Conservation (phyloP, 2,329 filamentous ascomycete genomes). For the Claviceps arundinis region DNA sequence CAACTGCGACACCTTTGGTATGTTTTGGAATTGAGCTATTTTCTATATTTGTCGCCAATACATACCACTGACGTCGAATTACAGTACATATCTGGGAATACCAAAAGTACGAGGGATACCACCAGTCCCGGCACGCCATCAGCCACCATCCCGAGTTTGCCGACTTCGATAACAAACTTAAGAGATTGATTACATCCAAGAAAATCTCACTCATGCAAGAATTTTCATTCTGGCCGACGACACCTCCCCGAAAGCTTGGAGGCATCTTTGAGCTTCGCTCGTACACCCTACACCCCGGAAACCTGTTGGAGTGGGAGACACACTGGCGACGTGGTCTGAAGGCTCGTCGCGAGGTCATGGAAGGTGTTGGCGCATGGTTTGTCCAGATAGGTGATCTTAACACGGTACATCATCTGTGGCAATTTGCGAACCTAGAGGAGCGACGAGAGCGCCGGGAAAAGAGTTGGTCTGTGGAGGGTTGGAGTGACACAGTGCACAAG, state of each 20-base stretch:
- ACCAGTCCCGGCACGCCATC: conserved; percentile 78
- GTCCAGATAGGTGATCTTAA: conserved; percentile 96
- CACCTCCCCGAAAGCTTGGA: conserved; percentile 74
- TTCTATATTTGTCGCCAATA: not conserved
- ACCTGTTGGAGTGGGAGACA: conserved; percentile 95
- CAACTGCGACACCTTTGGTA: conserved; percentile 93
- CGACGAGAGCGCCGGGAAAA: conserved; percentile 79
- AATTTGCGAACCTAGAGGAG: conserved; percentile 94
- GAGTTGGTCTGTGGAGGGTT: conserved; percentile 90
- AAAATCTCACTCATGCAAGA: conserved; percentile 94
- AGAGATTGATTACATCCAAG: conserved; percentile 72
- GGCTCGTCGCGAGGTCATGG: conserved; percentile 92
- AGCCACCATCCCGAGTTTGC: conserved; percentile 70
- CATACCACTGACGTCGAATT: not conserved
- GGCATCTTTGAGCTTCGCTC: conserved; percentile 93
- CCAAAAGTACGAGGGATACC: conserved; percentile 91
- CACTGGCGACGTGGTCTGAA: conserved; percentile 91
- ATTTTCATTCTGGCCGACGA: conserved; percentile 98
- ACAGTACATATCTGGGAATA: conserved; percentile 99
- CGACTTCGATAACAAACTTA: conserved; percentile 74
- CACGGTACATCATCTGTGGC: conserved; percentile 96
- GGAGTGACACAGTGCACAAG: conserved; percentile 96
- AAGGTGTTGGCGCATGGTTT: conserved; percentile 96
- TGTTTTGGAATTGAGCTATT: conserved; percentile 12
- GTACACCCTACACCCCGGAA: conserved; percentile 90